Base-by-base conservation (phyloP, 768 basidiomycete species). In the Candolleomyces aberdarensis region DNA sequence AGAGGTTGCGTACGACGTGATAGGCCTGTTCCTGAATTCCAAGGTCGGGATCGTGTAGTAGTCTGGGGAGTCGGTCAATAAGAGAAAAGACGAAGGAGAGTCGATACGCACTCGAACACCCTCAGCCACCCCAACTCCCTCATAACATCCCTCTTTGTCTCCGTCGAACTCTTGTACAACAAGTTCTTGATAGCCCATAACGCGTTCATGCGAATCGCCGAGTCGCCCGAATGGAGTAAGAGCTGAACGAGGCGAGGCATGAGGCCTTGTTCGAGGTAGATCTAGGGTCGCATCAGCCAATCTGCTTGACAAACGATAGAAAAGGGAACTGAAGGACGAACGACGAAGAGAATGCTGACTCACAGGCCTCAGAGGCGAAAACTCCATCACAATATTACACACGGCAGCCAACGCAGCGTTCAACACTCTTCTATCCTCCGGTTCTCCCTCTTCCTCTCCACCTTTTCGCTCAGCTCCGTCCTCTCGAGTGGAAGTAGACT, bases 161-260 rank as follows among this genome's bases (percentile, higher is more conserved):
- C 78, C n/a, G 77, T 73, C 3, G 73, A 74, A 39, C 86, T 84
- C 67, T 87, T 88, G 69, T 83, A 83, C 2, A 93, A 69, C n/a
- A 92, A 69, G 67, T 96, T 97, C 71, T 92, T 94, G 40, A 95
- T 72, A 0, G 89, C 89, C 94, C 94, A 96, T n/a, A 96, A 68
- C 0, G 89, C 85, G 63, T 86, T 93, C 31, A 89, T 70, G 7
- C 84, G 77, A 7, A 94, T 75, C 0, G 80, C 78, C 9, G 80
- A 76, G 61, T 92, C 86, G 0, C 76, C 76, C 8, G 72, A 68
- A 15, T 76, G 76, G 29, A 75, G 11, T 8, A 36, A 71, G 1
- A 94, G 74, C 53, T 82, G 76, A 31, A 87, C 82, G 9, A 96
- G 76, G 1, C 90, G 75, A 1, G 82, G 75, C 58, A 95, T 78